Base-by-base conservation (phyloP, 306 rosid genomes). In the Begonia masoniana region DNA sequence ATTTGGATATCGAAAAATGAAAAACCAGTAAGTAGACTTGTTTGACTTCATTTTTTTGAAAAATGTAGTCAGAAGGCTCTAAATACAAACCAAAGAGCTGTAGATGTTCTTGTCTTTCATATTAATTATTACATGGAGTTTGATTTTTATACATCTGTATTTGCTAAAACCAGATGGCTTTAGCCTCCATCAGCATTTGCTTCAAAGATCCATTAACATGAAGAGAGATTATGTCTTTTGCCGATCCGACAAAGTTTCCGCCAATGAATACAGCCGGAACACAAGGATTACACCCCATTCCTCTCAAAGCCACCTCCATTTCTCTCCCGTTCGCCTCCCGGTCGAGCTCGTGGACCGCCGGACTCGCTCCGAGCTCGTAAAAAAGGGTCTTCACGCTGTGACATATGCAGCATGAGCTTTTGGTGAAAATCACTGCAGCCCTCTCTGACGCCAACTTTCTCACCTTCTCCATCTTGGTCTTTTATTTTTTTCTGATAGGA, bases 221-320 rank as follows among this genome's bases (percentile, higher is more conserved):
- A 51, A 81, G 92, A 19, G 99, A 86, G 48, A 92, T 87, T 49
- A 92, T 73, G 63, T 92, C 99, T 64, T 80, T 87, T 13, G 99
- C 79, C 3, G 96, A 83, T 15, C 99, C 99, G 2, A 87, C 80
- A 67, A 71, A 83, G 58, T 72, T 79, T 41, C 96, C 99, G 41
- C 99, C 99, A 2, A 92, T 78, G 71, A 92, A 92, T 52, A 92
- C 92, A 42, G 99, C 96, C 43, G 99, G 99, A 41, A 92, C 88
- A 51, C 88, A 71, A 69, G 99, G 93, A 58, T 71, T 92, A 62
- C 96, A 87, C 2, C 99, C 95, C 57, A 87, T 54, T 67, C 83
- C 70, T 64, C 76, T 66, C 46, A 92, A 56, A 55, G 99, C 99
- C 67, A 73, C 45, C 51, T 92, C 99, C 82, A 92, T 81, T 71